Conservation (phyloP, 805 yeast genomes). For the Kluyveromyces dobzhanskii region DNA sequence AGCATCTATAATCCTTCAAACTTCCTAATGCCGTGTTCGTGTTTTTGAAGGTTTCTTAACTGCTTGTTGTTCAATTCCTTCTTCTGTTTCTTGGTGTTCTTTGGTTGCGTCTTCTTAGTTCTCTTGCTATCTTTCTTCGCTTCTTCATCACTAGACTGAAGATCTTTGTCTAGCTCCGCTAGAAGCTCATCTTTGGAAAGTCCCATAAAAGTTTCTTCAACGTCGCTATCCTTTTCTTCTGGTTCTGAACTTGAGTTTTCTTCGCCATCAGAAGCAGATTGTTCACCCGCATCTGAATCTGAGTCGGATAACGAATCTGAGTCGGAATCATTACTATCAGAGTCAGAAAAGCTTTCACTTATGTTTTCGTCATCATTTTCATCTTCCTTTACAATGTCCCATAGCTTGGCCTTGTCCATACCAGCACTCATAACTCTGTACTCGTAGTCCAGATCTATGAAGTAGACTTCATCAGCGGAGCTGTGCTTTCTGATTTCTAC, state of each 20-base stretch:
- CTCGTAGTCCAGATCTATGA: slow-evolving; percentile 70
- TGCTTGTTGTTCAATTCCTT: slow-evolving; percentile 36
- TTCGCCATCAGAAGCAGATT: slow-evolving; percentile 22
- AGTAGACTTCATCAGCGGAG: slow-evolving; percentile 61
- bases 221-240: slow-evolving; percentile 4
- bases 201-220: slow-evolving; percentile 11
- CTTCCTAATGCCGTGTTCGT: slow-evolving; percentile 55
- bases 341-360: slow-evolving; percentile 1
- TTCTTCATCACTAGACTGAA: slow-evolving; percentile 10
- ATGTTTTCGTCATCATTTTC: slow-evolving; percentile 18
- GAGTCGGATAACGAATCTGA: slow-evolving; percentile 10
- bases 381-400: slow-evolving; percentile 43
- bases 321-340: slow-evolving; percentile 4
- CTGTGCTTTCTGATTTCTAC: slow-evolving; percentile 63
- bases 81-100: slow-evolving; percentile 27
- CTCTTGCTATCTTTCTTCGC: slow-evolving; percentile 9
- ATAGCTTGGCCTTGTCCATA: slow-evolving; percentile 70
- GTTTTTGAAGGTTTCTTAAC: slow-evolving; percentile 39
- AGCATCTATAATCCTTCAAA: slow-evolving; percentile 47
- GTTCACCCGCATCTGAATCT: slow-evolving; percentile 14
- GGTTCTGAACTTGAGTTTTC: slow-evolving; percentile 15
- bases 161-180: slow-evolving; percentile 25
- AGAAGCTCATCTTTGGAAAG: slow-evolving; percentile 26
- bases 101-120: slow-evolving; percentile 7
- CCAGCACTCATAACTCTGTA: slow-evolving; percentile 78